phyloP scores from a whole-genome alignment of 2,329 filamentous ascomycete species.

The Botrytis paeoniae region DNA sequence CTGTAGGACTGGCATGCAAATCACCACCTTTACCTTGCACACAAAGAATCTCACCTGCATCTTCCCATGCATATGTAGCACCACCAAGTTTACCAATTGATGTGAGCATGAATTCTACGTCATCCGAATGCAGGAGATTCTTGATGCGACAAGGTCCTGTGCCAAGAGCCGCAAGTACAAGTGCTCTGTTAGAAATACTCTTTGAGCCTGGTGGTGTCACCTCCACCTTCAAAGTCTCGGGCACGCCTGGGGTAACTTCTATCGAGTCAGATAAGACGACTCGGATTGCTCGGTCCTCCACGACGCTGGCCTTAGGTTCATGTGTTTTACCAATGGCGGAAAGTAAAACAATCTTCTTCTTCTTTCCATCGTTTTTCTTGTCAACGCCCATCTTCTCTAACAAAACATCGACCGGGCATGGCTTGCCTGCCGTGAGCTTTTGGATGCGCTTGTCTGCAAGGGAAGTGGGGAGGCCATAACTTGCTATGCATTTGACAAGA shows the following conservation, averaged over 20 bases:
- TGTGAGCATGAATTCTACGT: slow-evolving; percentile 95
- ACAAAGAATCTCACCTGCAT: slow-evolving; percentile 85
- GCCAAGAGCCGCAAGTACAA: slow-evolving; percentile 90
- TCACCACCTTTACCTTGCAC: slow-evolving; percentile 89
- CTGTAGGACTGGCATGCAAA: slow-evolving; percentile 69
- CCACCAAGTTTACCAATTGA: slow-evolving; percentile 83
- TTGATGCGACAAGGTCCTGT: slow-evolving; percentile 81
- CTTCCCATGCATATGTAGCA: slow-evolving; percentile 89
- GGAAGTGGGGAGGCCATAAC: slow-evolving; percentile 85
- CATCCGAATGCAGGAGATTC: slow-evolving; percentile 92
- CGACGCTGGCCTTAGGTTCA: slow-evolving; percentile 83
- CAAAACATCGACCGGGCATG: slow-evolving; percentile 80
- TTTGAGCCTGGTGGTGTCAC: slow-evolving; percentile 94
- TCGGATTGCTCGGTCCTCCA: slow-evolving; percentile 81
- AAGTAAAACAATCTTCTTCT: slow-evolving; percentile 93
- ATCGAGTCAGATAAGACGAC: slow-evolving; percentile 79
- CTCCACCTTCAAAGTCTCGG: slow-evolving; percentile 61
- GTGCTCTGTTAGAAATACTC: slow-evolving; percentile 92
- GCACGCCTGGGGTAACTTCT: slow-evolving; percentile 69
- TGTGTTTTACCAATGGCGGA: slow-evolving; percentile 85
- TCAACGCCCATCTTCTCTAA: slow-evolving; percentile 95
- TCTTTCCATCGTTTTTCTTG: slow-evolving; percentile 94
- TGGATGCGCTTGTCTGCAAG: slow-evolving; percentile 79
- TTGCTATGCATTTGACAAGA: slow-evolving; percentile 88
- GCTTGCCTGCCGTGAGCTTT: slow-evolving; percentile 79